phyloP scores from a whole-genome alignment of 371 early-diverging fungal genomes.

The Chytridium lagenaria region DNA sequence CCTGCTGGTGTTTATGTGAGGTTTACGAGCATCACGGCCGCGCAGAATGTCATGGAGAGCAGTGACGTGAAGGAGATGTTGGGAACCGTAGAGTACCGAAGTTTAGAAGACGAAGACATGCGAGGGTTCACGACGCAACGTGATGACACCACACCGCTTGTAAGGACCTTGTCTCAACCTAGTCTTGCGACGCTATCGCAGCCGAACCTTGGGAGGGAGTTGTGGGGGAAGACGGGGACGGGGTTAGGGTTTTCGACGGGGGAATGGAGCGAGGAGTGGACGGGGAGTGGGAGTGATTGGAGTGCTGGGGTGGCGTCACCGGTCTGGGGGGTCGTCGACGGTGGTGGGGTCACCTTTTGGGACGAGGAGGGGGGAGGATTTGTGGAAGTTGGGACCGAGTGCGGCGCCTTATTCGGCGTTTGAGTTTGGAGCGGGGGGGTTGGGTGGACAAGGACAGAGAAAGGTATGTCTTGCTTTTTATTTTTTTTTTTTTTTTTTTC shows the following conservation, averaged over 20 bases:
- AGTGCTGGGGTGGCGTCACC: not conserved
- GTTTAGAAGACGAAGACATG: too few species aligned
- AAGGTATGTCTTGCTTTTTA: not conserved
- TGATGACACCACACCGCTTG: too few species aligned
- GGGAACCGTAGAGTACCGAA: too few species aligned
- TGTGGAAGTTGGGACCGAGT: not conserved
- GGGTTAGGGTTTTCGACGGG: not conserved
- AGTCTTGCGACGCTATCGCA: too few species aligned
- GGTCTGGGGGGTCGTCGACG: not conserved
- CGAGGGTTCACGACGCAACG: too few species aligned
- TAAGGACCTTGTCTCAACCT: not conserved
- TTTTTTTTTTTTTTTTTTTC: not conserved
- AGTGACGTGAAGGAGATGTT: not conserved
- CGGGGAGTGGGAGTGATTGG: not conserved
- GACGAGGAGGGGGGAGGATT: not conserved
- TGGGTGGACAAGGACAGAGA: not conserved
- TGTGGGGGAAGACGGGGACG: conserved; percentile 1
- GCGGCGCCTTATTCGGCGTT: not conserved
- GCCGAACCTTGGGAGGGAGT: not conserved
- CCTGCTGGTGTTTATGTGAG: not conserved
- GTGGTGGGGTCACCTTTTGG: not conserved
- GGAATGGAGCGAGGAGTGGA: not conserved
- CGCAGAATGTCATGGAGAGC: not conserved
- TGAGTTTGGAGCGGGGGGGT: not conserved
- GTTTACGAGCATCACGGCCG: not conserved